A percentile compares a stretch with the other conserved stretches of the same genome.
phyloP scores from a whole-genome alignment of 805 yeast species.

The Candida schatavii region DNA sequence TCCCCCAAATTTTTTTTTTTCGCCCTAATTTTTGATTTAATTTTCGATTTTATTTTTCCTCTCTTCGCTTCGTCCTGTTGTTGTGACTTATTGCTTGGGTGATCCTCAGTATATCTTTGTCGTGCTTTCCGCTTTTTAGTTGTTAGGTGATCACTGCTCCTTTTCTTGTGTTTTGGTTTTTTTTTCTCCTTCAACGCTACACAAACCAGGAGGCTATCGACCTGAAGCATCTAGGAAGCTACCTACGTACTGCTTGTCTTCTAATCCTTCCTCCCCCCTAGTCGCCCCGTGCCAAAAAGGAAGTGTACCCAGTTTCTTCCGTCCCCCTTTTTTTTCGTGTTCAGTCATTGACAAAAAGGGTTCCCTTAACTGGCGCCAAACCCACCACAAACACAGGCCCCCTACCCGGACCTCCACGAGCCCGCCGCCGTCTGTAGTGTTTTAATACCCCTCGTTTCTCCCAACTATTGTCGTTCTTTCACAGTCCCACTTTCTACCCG shows the following conservation, averaged over 20 bases:
- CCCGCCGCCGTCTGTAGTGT: neutral
- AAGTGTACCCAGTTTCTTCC: too few relatives aligned
- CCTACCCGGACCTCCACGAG: neutral
- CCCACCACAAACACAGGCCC: neutral
- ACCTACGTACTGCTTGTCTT: too few relatives aligned
- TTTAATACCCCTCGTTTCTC: too few relatives aligned
- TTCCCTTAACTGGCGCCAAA: too few relatives aligned
- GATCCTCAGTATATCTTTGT: neutral
- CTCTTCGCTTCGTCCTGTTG: neutral
- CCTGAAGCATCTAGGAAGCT: too few relatives aligned
- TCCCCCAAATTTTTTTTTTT: neutral
- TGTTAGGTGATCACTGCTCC: neutral
- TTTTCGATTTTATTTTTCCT: neutral
- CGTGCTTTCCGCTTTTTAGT: constrained; percentile 1
- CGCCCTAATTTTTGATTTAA: too few relatives aligned
- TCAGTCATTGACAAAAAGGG: too few relatives aligned
- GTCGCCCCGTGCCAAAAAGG: too few relatives aligned
- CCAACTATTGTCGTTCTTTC: constrained; percentile 6
- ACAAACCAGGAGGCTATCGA: too few relatives aligned
- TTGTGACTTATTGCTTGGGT: neutral
- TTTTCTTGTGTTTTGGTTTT: neutral
- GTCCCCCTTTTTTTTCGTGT: too few relatives aligned
- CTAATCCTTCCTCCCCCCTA: too few relatives aligned
- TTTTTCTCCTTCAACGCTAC: neutral
- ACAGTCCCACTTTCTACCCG: neutral